Evolutionary conservation across 2,329 filamentous ascomycete genomes (phyloP).

Genomic region (Rachicladosporium sp.): DNA sequence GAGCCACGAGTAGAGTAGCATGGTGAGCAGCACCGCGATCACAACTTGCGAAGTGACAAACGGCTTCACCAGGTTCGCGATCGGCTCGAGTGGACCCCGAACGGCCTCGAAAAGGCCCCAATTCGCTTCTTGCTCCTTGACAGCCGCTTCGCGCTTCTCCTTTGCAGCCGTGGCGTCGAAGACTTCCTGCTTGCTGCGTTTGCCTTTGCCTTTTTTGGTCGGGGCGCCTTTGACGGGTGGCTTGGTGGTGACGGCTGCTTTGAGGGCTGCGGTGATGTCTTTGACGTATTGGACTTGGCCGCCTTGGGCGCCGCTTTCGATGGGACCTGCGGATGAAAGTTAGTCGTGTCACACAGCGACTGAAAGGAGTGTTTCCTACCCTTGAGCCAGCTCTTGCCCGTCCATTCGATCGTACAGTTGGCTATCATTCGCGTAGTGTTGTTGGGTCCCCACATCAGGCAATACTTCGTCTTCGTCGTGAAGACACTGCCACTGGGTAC

Average conservation of each 20-base stretch:
- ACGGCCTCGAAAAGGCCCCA: slow-evolving; percentile 81
- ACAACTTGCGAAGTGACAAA: slow-evolving; percentile 66
- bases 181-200: slow-evolving; percentile 42
- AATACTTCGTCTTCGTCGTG: slow-evolving; percentile 84
- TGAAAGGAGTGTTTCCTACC: slow-evolving; percentile 40
- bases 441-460: slow-evolving; percentile 79
- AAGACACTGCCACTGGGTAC: slow-evolving; percentile 92
- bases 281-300: slow-evolving; percentile 76
- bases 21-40: slow-evolving; percentile 58
- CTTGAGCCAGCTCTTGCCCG: slow-evolving; percentile 95
- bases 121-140: slow-evolving; percentile 28
- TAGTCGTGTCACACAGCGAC: slow-evolving; percentile 7
- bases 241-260: slow-evolving; percentile 57
- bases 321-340: slow-evolving; percentile 51
- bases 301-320: slow-evolving; percentile 89
- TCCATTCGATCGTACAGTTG: slow-evolving; percentile 90
- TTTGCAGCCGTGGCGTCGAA: slow-evolving; percentile 33
- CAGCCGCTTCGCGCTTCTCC: slow-evolving; percentile 21
- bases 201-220: slow-evolving; percentile 33
- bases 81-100: slow-evolving; percentile 54
- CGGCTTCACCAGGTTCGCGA: slow-evolving; percentile 56
- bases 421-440: slow-evolving; percentile 77
- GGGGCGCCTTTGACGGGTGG: slow-evolving; percentile 38
- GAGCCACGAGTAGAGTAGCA: slow-evolving; percentile 62
- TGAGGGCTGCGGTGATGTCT: slow-evolving; percentile 63